These are phyloP conservation scores for Camellia granthamiana DNA, from an alignment of 148 eudicot genomes.

Conservation along the genomic window DNA sequence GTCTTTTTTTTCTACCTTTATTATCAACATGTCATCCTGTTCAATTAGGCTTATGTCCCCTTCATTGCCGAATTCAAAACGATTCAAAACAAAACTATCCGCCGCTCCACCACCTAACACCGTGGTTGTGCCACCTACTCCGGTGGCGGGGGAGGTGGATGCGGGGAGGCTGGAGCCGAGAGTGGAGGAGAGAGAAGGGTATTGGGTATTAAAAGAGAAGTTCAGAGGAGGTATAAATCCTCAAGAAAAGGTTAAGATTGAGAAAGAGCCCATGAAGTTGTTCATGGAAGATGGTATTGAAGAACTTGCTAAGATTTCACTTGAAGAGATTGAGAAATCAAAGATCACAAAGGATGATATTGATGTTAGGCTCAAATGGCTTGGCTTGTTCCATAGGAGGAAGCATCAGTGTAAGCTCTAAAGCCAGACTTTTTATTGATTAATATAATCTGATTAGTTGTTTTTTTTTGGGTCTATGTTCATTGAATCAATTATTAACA, in stretches of 20 bases:
- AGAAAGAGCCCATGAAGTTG: conserved; percentile 79
- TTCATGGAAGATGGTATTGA: conserved; percentile 65
- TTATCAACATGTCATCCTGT: conserved; percentile 29
- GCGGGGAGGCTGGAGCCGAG: conserved; percentile 64
- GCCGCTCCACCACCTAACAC: conserved; percentile 36
- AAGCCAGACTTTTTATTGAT: neutral
- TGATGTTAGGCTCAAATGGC: conserved; percentile 94
- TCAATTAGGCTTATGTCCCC: conserved; percentile 37
- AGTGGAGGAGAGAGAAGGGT: conserved; percentile 77
- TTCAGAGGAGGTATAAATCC: conserved; percentile 82
- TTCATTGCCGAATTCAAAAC: conserved; percentile 20
- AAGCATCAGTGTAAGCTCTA: conserved; percentile 79
- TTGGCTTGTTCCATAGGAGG: conserved; percentile 89
- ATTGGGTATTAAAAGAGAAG: conserved; percentile 79
- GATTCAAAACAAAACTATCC: conserved; percentile 16
- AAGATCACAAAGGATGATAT: conserved; percentile 77
- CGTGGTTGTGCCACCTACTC: conserved; percentile 9
- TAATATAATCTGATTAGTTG: neutral
- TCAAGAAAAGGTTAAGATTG: conserved; percentile 80
- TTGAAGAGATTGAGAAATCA: conserved; percentile 71
- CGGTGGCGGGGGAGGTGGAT: conserved; percentile 23
- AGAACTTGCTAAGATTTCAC: conserved; percentile 51
- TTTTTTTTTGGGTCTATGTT: neutral
- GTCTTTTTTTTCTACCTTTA: neutral
- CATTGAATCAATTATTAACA: neutral